Evolutionary conservation across 768 basidiomycete species (phyloP).

Genomic region (Suillus tomentosus): DNA sequence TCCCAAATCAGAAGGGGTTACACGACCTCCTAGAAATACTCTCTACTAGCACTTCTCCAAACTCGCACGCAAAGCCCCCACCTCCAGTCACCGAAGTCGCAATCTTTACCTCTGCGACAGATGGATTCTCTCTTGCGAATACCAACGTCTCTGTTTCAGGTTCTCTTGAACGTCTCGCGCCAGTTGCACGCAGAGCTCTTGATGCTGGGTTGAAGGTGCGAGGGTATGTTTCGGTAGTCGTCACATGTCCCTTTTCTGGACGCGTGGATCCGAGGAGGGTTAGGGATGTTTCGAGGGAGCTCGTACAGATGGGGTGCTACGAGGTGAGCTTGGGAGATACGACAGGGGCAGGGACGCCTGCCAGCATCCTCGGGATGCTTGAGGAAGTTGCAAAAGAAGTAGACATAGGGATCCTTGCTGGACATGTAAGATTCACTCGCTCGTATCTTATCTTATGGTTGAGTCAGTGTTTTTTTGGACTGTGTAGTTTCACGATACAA

Average conservation of each 20-base stretch:
- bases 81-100: constrained; percentile 81
- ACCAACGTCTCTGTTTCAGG: constrained; percentile 75
- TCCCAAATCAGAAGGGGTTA: constrained; percentile 80
- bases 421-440: constrained; percentile 43
- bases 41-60: constrained; percentile 23
- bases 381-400: constrained; percentile 66
- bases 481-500: constrained; percentile 85
- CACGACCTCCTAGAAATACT: constrained; percentile 67
- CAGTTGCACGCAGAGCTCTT: constrained; percentile 63
- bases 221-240: constrained; percentile 84
- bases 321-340: constrained; percentile 94
- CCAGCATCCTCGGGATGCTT: constrained; percentile 65
- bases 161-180: constrained; percentile 62
- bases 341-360: constrained; percentile 81
- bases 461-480: not conserved
- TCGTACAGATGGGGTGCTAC: constrained; percentile 92
- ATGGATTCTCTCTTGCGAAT: constrained; percentile 84
- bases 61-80: constrained; percentile 35
- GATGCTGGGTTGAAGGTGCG: constrained; percentile 67
- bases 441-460: constrained; percentile 8
- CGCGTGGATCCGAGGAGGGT: constrained; percentile 64
- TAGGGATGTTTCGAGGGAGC: constrained; percentile 64
- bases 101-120: constrained; percentile 87
- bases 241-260: constrained; percentile 88
- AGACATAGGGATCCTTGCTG: constrained; percentile 71